A percentile compares a stretch with the other conserved stretches of the same genome.
Evolutionary conservation across 1,284 basidiomycete genomes (phyloP).

Genomic region (Mixia osmundae): DNA sequence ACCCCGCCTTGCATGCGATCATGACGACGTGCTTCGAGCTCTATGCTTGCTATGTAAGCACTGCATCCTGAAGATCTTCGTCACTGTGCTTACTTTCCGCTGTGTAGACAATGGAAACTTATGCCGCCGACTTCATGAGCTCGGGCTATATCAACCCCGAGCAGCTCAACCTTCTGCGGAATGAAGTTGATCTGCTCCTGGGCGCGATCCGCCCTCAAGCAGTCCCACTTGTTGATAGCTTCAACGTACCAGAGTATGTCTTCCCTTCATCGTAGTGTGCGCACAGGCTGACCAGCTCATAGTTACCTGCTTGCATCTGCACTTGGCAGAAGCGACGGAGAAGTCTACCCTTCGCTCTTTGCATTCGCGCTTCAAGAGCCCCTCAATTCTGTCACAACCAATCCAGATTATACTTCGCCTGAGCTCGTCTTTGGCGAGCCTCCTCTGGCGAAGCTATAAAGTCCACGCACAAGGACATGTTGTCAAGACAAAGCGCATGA

Average conservation of each 20-base stretch:
- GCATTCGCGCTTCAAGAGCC: conserved; percentile 14
- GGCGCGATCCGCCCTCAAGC: conserved; percentile 20
- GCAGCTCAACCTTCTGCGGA: conserved; percentile 21
- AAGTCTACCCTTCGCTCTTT: conserved; percentile 20
- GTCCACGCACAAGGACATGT: neutral
- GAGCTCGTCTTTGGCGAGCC: neutral
- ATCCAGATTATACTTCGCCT: neutral
- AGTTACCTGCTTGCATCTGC: conserved; percentile 23
- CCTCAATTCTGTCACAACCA: neutral
- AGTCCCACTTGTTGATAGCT: conserved; percentile 21
- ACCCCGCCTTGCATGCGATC: conserved; percentile 21
- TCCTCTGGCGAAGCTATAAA: neutral
- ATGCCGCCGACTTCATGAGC: conserved; percentile 23
- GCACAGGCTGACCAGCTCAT: conserved; percentile 20
- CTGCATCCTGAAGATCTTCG: neutral
- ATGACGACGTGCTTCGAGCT: conserved; percentile 21
- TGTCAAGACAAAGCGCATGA: no score
- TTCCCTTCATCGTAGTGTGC: no score
- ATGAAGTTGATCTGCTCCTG: conserved; percentile 21
- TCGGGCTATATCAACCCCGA: conserved; percentile 21
- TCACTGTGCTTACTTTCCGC: no score
- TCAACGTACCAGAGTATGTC: conserved; percentile 20
- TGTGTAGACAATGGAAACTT: conserved; percentile 15
- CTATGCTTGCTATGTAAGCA: conserved; percentile 9
- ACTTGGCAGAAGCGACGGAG: conserved; percentile 21